Percentiles rank a stretch among this genome's conserved stretches.
phyloP scores from a whole-genome alignment of 257 asterid genomes.

The Plectranthus barbatus region DNA sequence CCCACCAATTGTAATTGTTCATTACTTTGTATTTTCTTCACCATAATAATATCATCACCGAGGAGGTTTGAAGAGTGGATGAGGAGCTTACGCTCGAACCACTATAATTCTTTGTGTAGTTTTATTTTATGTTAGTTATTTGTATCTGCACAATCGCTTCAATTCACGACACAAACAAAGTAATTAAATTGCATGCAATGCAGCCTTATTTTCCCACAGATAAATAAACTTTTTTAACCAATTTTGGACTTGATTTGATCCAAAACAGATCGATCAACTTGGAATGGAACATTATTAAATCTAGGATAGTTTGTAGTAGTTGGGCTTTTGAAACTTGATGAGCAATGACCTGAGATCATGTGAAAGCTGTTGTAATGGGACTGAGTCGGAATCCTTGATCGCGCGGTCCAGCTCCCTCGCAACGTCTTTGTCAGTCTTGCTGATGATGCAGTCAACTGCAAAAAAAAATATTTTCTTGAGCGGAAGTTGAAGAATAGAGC shows the following conservation, averaged over 20 bases:
- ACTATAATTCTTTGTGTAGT: no score
- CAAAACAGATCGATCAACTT: slow-evolving; percentile 25
- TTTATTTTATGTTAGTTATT: no score
- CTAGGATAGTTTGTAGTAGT: no score
- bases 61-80: no score
- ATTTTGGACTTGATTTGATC: slow-evolving; percentile 39
- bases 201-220: neutral
- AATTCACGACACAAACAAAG: neutral
- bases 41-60: no score
- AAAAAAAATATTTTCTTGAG: neutral
- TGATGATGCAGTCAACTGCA: neutral
- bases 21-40: no score
- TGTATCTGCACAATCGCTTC: no score
- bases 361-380: neutral
- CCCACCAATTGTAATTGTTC: no score
- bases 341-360: neutral
- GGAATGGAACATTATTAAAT: no score
- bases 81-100: no score
- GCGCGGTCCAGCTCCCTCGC: neutral
- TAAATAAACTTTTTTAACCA: slow-evolving; percentile 5
- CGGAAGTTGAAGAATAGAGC: neutral
- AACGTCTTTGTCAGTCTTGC: neutral
- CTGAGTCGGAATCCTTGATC: neutral
- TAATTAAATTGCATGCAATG: neutral
- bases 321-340: no score